A percentile compares a stretch with the other conserved stretches of the same genome.
These are phyloP conservation scores for Albophoma yamanashiensis DNA, from an alignment of 2,329 filamentous ascomycete species.

Conservation along the genomic window DNA sequence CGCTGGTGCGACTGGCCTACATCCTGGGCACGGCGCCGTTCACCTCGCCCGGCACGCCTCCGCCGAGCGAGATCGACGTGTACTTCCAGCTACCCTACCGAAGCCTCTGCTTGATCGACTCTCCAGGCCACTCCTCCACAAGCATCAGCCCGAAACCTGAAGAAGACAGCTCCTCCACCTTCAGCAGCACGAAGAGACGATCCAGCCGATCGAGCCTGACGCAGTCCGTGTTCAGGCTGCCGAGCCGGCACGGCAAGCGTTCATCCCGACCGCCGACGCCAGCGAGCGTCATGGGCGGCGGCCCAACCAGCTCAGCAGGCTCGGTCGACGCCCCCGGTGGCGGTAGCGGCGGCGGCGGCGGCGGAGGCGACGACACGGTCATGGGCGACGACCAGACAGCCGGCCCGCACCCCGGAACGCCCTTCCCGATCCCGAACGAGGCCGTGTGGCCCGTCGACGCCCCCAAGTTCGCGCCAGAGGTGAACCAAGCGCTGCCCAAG, in stretches of 20 bases:
- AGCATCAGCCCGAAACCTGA: conserved; percentile 15
- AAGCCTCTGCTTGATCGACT: conserved; percentile 23
- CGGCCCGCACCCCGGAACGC: conserved; percentile 29
- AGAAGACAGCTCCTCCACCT: conserved; percentile 14
- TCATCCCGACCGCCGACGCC: conserved; percentile 24
- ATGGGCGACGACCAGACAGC: conserved; percentile 22
- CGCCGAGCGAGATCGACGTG: conserved; percentile 25
- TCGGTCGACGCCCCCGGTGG: background rate
- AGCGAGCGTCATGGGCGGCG: conserved; percentile 9
- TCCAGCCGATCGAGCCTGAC: conserved; percentile 16
- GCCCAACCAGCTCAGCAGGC: background rate
- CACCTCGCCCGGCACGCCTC: conserved; percentile 22
- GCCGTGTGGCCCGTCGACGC: conserved; percentile 25
- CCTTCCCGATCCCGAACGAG: conserved; percentile 28
- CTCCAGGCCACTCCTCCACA: conserved; percentile 16
- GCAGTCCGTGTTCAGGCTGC: conserved; percentile 18
- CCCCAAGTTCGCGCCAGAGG: conserved; percentile 27
- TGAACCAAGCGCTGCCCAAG: conserved; percentile 13
- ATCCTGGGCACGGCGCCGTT: conserved; percentile 31
- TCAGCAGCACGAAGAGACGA: conserved; percentile 15
- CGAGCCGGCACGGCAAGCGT: conserved; percentile 23
- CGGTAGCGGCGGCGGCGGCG: no score
- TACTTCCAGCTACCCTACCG: conserved; percentile 27
- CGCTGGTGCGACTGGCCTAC: conserved; percentile 31
- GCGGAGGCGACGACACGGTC: conserved; percentile 13